Evolutionary conservation across 2,329 filamentous ascomycete species (phyloP).

Genomic region (Stagonosporopsis chrysanthemi): DNA sequence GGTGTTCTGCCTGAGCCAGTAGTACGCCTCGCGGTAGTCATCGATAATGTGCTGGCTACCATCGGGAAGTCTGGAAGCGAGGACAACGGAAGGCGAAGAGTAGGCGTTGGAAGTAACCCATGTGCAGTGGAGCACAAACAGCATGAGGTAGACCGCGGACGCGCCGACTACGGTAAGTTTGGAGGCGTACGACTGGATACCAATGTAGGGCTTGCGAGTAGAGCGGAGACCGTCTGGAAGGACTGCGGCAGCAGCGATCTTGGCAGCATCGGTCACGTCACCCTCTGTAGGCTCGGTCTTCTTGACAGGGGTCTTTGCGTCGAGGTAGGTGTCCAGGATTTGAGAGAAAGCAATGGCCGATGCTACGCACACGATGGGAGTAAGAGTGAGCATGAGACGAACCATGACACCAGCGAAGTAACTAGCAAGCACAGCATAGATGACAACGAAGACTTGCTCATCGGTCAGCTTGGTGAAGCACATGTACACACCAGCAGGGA

Average conservation of each 20-base stretch:
- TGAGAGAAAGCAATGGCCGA: slow-evolving; percentile 88
- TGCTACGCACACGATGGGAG: slow-evolving; percentile 93
- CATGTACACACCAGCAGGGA: slow-evolving; percentile 97
- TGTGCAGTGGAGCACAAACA: slow-evolving; percentile 97
- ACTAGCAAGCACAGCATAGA: slow-evolving; percentile 94
- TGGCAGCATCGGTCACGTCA: slow-evolving; percentile 40
- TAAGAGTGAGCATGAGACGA: slow-evolving; percentile 95
- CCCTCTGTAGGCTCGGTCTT: slow-evolving; percentile 58
- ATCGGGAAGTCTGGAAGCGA: slow-evolving; percentile 90
- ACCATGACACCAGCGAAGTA: slow-evolving; percentile 99
- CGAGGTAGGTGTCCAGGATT: slow-evolving; percentile 86
- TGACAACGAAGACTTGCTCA: slow-evolving; percentile 97
- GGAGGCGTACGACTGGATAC: slow-evolving; percentile 81
- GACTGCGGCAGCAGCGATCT: slow-evolving; percentile 59
- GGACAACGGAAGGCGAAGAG: slow-evolving; percentile 94
- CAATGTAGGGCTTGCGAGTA: slow-evolving; percentile 75
- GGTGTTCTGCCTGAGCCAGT: slow-evolving; percentile 99
- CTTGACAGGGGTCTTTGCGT: slow-evolving; percentile 65
- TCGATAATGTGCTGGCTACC: slow-evolving; percentile 98
- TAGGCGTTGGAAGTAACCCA: slow-evolving; percentile 99
- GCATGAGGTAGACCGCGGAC: slow-evolving; percentile 79
- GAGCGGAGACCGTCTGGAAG: slow-evolving; percentile 69
- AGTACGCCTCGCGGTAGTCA: slow-evolving; percentile 98
- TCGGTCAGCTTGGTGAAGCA: slow-evolving; percentile 94
- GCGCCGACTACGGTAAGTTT: slow-evolving; percentile 78